Evolutionary conservation across 495 filamentous ascomycete genomes (phyloP).

Genomic region (Aspergillus cristatus): DNA sequence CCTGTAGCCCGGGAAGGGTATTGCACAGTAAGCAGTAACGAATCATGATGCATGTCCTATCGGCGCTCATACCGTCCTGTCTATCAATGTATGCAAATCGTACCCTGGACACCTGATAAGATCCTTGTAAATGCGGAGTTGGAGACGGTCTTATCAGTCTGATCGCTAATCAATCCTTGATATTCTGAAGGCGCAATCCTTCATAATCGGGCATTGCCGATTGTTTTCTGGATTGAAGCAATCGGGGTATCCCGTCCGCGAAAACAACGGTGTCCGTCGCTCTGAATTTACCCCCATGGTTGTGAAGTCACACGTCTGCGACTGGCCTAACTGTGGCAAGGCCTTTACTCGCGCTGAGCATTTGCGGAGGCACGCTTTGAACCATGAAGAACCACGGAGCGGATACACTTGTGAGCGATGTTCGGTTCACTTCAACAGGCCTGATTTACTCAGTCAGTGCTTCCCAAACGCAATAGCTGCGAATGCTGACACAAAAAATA

Average conservation of each 20-base stretch:
- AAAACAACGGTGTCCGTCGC: too few relatives aligned
- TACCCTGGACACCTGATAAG: too few relatives aligned
- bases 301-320: constrained; percentile 35
- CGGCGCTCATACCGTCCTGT: too few relatives aligned
- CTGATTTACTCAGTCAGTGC: constrained; percentile 43
- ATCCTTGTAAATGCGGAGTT: too few relatives aligned
- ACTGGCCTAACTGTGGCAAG: constrained; percentile 39
- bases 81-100: too few relatives aligned
- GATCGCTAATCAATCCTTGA: too few relatives aligned
- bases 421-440: constrained; percentile 47
- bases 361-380: constrained; percentile 48
- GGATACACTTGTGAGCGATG: constrained; percentile 48
- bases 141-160: constrained; percentile 10
- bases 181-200: too few relatives aligned
- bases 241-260: too few relatives aligned
- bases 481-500: constrained; percentile 15
- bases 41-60: too few relatives aligned
- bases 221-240: constrained; percentile 19
- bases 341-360: constrained; percentile 51
- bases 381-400: constrained; percentile 38
- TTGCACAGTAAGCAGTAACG: too few relatives aligned
- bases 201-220: background rate
- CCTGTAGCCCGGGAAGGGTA: constrained; percentile 15
- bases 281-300: too few relatives aligned
- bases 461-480: background rate